Evolutionary conservation across 2,329 filamentous ascomycete genomes (phyloP).

Genomic region (Zasmidium citrigriseum): DNA sequence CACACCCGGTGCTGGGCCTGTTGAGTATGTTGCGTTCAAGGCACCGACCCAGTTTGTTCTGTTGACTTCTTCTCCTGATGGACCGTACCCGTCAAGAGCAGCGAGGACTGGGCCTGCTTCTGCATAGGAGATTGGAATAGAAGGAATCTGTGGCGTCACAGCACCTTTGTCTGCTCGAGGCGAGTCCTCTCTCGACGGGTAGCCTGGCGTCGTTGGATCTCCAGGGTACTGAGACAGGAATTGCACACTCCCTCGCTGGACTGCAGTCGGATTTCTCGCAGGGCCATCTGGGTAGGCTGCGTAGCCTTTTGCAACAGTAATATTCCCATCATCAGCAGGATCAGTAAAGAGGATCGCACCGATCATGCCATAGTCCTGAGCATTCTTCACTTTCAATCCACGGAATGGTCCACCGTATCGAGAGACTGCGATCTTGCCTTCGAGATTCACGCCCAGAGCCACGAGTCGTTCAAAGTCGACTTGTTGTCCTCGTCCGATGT

Average conservation of each 20-base stretch:
- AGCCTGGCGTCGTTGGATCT: conserved; percentile 80
- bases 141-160: conserved; percentile 75
- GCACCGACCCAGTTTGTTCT: conserved; percentile 67
- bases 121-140: conserved; percentile 79
- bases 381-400: conserved; percentile 52
- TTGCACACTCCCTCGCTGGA: conserved; percentile 50
- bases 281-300: conserved; percentile 45
- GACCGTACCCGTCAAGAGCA: conserved; percentile 80
- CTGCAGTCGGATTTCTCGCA: conserved; percentile 47
- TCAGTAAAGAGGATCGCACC: background rate
- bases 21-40: conserved; percentile 72
- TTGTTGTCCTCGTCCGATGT: conserved; percentile 42
- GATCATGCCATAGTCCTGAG: conserved; percentile 19
- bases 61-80: conserved; percentile 49
- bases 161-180: conserved; percentile 67
- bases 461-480: conserved; percentile 47
- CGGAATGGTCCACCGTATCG: conserved; percentile 37
- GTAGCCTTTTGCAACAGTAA: conserved; percentile 50
- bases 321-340: conserved; percentile 24
- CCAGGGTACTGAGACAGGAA: conserved; percentile 66
- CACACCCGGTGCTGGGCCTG: conserved; percentile 73
- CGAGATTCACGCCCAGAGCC: conserved; percentile 44
- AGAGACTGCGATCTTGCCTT: conserved; percentile 52
- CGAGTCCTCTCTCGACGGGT: conserved; percentile 78
- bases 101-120: conserved; percentile 80